phyloP scores from a whole-genome alignment of 164 flowering plant species.

The Akebia trifoliata region DNA sequence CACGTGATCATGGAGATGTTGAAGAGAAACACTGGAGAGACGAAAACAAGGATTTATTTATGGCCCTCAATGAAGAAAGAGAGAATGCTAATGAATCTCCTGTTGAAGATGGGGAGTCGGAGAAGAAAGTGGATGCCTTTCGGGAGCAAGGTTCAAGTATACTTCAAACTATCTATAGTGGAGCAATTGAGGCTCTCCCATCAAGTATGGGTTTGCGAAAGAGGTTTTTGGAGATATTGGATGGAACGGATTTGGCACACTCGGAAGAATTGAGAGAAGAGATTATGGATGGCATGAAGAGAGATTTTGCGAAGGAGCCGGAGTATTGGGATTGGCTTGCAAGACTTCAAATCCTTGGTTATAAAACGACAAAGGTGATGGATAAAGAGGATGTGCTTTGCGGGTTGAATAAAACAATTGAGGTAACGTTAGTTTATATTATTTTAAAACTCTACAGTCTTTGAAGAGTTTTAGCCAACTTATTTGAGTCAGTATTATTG shows the following conservation, averaged over 20 bases:
- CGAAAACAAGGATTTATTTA: slow-evolving; percentile 66
- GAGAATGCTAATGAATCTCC: slow-evolving; percentile 25
- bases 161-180: slow-evolving; percentile 49
- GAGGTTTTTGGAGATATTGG: slow-evolving; percentile 62
- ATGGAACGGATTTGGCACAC: slow-evolving; percentile 47
- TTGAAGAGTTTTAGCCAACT: too few species aligned
- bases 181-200: slow-evolving; percentile 70
- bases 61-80: slow-evolving; percentile 45
- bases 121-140: slow-evolving; percentile 45
- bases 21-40: slow-evolving; percentile 68
- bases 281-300: slow-evolving; percentile 60
- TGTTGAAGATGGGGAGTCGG: slow-evolving; percentile 26
- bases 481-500: too few species aligned
- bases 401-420: slow-evolving; percentile 44
- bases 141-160: slow-evolving; percentile 48
- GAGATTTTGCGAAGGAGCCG: slow-evolving; percentile 63
- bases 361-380: slow-evolving; percentile 15
- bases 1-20: slow-evolving; percentile 25
- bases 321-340: slow-evolving; percentile 96
- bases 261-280: slow-evolving; percentile 53
- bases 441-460: too few species aligned
- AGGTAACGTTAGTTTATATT: too few species aligned
- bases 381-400: slow-evolving; percentile 13
- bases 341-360: slow-evolving; percentile 32
- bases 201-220: slow-evolving; percentile 55